phyloP scores from a whole-genome alignment of 176 grass and related monocot genomes.

The Aechmea fasciata region DNA sequence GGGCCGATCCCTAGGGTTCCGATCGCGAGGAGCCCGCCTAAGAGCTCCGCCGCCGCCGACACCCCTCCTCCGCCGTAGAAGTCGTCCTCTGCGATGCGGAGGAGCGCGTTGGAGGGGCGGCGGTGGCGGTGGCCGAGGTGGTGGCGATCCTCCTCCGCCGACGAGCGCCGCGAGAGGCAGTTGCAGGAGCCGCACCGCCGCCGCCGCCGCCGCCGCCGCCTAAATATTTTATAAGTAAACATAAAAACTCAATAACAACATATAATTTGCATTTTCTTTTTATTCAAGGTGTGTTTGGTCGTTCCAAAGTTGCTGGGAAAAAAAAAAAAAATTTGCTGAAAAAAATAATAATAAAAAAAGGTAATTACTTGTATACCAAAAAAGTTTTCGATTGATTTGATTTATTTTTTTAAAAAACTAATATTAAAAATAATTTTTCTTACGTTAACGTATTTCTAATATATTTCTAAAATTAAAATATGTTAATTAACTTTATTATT shows the following conservation, averaged over 20 bases:
- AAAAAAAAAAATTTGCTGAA: too few relatives aligned
- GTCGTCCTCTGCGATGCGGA: constrained; percentile 14
- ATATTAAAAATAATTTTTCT: too few relatives aligned
- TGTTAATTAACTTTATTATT: too few relatives aligned
- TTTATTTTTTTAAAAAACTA: too few relatives aligned
- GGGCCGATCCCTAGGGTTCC: constrained; percentile 30
- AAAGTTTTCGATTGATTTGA: too few relatives aligned
- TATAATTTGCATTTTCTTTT: too few relatives aligned
- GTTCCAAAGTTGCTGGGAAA: too few relatives aligned
- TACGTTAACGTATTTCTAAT: too few relatives aligned
- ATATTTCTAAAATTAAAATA: too few relatives aligned
- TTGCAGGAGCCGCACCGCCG: constrained; percentile 52
- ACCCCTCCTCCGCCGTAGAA: constrained; percentile 1
- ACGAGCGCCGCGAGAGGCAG: constrained; percentile 41
- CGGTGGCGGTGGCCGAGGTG: constrained; percentile 27
- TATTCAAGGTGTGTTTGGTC: too few relatives aligned
- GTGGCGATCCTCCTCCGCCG: constrained; percentile 38
- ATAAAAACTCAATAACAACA: not conserved
- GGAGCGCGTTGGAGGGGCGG: constrained; percentile 1
- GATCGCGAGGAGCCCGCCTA: constrained; percentile 25
- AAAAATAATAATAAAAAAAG: too few relatives aligned
- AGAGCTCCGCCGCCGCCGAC: not conserved
- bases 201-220: not conserved
- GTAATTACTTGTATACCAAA: too few relatives aligned
- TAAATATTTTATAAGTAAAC: not conserved